Evolutionary conservation across 1,139 yeast species (phyloP).

Genomic region (Taiozyma onychis): DNA sequence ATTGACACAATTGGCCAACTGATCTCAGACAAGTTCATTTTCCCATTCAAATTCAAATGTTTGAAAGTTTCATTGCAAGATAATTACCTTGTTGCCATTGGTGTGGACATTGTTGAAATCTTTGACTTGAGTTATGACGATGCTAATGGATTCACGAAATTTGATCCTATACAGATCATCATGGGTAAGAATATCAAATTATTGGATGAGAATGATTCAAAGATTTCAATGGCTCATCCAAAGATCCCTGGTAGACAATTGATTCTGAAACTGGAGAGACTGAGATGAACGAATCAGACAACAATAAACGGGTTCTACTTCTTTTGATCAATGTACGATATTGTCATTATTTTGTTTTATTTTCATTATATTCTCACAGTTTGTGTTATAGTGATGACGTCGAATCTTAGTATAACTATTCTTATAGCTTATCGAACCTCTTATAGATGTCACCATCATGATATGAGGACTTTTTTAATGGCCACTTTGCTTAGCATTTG

Average conservation of each 20-base stretch:
- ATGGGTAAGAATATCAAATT: slow-evolving; percentile 61
- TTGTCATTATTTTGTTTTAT: too few species aligned
- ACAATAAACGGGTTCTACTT: too few species aligned
- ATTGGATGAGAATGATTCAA: slow-evolving; percentile 38
- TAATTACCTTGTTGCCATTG: slow-evolving; percentile 56
- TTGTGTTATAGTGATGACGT: too few species aligned
- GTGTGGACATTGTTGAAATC: slow-evolving; percentile 68
- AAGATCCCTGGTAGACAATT: slow-evolving; percentile 58
- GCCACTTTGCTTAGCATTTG: slow-evolving; percentile 23
- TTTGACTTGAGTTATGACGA: slow-evolving; percentile 53
- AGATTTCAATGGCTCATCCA: slow-evolving; percentile 68
- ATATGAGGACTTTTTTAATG: slow-evolving; percentile 9
- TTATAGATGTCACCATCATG: too few species aligned
- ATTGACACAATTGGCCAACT: slow-evolving; percentile 63
- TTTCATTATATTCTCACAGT: too few species aligned
- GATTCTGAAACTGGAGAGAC: slow-evolving; percentile 22
- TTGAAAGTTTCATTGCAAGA: slow-evolving; percentile 47
- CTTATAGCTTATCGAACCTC: too few species aligned
- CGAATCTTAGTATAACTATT: too few species aligned
- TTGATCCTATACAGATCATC: slow-evolving; percentile 61
- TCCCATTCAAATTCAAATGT: slow-evolving; percentile 62
- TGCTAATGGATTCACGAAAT: slow-evolving; percentile 27
- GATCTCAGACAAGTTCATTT: slow-evolving; percentile 43
- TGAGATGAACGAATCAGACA: not conserved
- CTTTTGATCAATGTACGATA: not conserved